Evolutionary conservation across 176 grass and related monocot species (phyloP).

Genomic region (Thinopyrum elongatum): DNA sequence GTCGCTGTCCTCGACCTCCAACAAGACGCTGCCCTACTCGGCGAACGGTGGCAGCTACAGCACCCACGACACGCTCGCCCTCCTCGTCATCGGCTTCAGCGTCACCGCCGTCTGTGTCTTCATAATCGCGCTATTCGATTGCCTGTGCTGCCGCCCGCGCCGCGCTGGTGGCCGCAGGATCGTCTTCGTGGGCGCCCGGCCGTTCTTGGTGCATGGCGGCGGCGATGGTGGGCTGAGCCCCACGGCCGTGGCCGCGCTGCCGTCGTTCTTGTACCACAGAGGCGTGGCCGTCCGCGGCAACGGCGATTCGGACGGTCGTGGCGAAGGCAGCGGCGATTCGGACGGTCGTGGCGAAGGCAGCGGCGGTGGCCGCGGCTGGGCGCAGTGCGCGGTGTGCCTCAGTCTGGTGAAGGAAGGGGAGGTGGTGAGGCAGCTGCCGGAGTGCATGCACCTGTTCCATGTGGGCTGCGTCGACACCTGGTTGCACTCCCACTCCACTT

Average conservation of each 20-base stretch:
- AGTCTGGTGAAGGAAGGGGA: slow-evolving; percentile 55
- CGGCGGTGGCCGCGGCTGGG: slow-evolving; percentile 33
- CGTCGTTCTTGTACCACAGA: slow-evolving; percentile 38
- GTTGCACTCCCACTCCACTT: slow-evolving; percentile 60
- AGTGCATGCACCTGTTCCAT: slow-evolving; percentile 78
- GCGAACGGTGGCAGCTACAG: slow-evolving; percentile 46
- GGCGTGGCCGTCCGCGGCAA: not conserved
- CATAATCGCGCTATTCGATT: slow-evolving; percentile 43
- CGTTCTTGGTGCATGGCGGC: slow-evolving; percentile 21
- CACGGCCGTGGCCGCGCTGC: slow-evolving; percentile 41
- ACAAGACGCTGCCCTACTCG: slow-evolving; percentile 44
- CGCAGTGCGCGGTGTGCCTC: slow-evolving; percentile 70
- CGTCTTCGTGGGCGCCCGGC: slow-evolving; percentile 13
- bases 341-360: slow-evolving; percentile 8
- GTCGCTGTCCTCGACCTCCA: slow-evolving; percentile 36
- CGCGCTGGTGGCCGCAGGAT: not conserved
- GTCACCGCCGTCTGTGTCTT: slow-evolving; percentile 30
- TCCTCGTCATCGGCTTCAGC: slow-evolving; percentile 43
- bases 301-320: not conserved
- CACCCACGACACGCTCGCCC: slow-evolving; percentile 45
- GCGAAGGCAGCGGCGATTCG: slow-evolving; percentile 6
- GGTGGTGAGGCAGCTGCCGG: slow-evolving; percentile 55
- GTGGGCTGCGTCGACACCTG: slow-evolving; percentile 63
- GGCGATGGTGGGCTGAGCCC: slow-evolving; percentile 22
- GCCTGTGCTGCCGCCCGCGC: slow-evolving; percentile 34